Evolutionary conservation across 148 eudicot genomes (phyloP).

Genomic region (Spergularia bocconei): DNA sequence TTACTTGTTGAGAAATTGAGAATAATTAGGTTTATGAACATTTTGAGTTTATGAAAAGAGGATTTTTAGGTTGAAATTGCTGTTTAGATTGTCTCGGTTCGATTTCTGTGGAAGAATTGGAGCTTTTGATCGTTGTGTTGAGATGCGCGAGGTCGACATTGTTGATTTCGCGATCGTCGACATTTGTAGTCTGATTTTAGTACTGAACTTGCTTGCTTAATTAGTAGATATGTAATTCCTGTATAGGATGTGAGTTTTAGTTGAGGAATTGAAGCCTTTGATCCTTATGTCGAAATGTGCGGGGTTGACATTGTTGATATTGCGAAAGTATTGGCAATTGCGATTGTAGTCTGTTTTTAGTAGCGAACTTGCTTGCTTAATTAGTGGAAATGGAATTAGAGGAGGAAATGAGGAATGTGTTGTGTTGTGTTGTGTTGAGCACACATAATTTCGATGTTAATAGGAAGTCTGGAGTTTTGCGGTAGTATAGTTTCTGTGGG

Average conservation of each 20-base stretch:
- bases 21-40: neutral
- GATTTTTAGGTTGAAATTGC: neutral
- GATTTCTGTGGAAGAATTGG: neutral
- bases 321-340: neutral
- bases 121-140: neutral
- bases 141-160: constrained; percentile 10
- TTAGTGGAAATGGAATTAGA: neutral
- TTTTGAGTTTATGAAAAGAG: neutral
- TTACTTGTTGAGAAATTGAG: neutral
- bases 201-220: neutral
- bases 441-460: neutral
- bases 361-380: neutral
- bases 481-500: neutral
- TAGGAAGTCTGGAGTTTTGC: neutral
- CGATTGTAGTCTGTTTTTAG: neutral
- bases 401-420: neutral
- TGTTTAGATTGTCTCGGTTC: neutral
- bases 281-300: neutral
- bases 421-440: neutral
- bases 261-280: too few species aligned
- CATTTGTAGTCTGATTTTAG: neutral
- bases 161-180: constrained; percentile 2
- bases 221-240: neutral
- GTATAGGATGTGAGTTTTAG: neutral
- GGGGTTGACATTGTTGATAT: neutral